A percentile compares a stretch with the other conserved stretches of the same genome.
These are phyloP conservation scores for Arachnopeziza araneosa DNA, from an alignment of 2,329 filamentous ascomycete genomes.

Conservation along the genomic window DNA sequence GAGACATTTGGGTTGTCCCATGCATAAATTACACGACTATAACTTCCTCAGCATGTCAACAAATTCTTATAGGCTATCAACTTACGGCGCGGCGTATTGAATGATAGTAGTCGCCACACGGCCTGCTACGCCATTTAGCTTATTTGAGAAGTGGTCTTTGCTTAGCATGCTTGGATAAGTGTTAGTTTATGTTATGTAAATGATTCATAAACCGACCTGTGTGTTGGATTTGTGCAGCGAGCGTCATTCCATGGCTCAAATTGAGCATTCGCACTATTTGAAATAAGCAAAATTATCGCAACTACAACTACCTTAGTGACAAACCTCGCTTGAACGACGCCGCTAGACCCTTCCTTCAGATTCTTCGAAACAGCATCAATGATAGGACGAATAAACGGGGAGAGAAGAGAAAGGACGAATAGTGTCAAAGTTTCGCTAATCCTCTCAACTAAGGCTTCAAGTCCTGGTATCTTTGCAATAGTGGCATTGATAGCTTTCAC, in stretches of 20 bases:
- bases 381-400: constrained; percentile 87
- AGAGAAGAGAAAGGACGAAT: constrained; percentile 84
- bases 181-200: background rate
- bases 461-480: constrained; percentile 85
- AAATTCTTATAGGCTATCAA: constrained; percentile 41
- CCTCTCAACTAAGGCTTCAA: constrained; percentile 85
- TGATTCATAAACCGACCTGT: background rate
- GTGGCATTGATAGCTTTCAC: constrained; percentile 80
- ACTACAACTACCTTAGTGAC: background rate
- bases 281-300: background rate
- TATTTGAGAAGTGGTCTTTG: constrained; percentile 79
- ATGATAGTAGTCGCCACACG: constrained; percentile 69
- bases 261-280: constrained; percentile 59
- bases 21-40: constrained; percentile 63
- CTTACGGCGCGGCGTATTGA: constrained; percentile 77
- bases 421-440: constrained; percentile 90
- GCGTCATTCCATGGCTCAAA: constrained; percentile 76
- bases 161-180: constrained; percentile 64
- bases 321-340: constrained; percentile 53
- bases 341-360: constrained; percentile 79
- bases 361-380: constrained; percentile 81
- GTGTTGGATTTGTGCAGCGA: constrained; percentile 69
- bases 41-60: background rate
- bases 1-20: constrained; percentile 86
- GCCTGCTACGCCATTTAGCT: constrained; percentile 72